Evolutionary conservation across 495 filamentous ascomycete genomes (phyloP), one percentile per base, ranked within the genome.

Genomic region (Penicillium longicatenatum): DNA sequence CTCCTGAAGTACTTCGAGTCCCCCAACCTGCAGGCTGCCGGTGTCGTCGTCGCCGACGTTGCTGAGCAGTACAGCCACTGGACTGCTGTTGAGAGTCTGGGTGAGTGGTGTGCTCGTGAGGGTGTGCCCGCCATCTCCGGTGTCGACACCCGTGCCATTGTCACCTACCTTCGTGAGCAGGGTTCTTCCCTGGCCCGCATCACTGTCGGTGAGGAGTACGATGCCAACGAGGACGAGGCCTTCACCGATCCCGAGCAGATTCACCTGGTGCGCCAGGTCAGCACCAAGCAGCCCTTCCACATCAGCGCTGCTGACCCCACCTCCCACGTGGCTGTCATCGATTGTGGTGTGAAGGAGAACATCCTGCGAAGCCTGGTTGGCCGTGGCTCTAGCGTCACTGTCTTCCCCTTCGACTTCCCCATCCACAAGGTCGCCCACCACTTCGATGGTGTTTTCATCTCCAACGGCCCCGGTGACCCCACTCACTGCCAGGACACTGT

Each of bases 341-440:
- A 98, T 77, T 98, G 94, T 70, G 94, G 94, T 74, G 95, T 98
- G 57, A 98, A 98, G 83, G 94, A 98, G 82, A 98, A 98, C 80
- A 98, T 98, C 70, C 85, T 98, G 50, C 89, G 94, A 61, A 93
- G 89, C 69, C 79, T 98, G 59, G 93, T 98, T 60, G 81, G 79
- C 72, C 90, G 94, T 31, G 94, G 93, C 24, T 86, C 90, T 41
- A 90, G 86, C 59, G 88, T 96, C 47, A 98, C 95, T 21, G 88
- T 89, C 54, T 95, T 98, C 78, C 94, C 94, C 45, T 97, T 89
- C 77, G 86, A 97, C 77, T 98, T 91, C 78, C 92, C 92, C 52
- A 93, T 98, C 74, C 92, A 97, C 83, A 98, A 98, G 82, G 89
- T 97, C 22, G 90, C 92, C 56, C 89, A 96, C 73, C 90, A 96